These are phyloP conservation scores for Gentiana dahurica DNA, from an alignment of 257 asterid species.

Conservation along the genomic window DNA sequence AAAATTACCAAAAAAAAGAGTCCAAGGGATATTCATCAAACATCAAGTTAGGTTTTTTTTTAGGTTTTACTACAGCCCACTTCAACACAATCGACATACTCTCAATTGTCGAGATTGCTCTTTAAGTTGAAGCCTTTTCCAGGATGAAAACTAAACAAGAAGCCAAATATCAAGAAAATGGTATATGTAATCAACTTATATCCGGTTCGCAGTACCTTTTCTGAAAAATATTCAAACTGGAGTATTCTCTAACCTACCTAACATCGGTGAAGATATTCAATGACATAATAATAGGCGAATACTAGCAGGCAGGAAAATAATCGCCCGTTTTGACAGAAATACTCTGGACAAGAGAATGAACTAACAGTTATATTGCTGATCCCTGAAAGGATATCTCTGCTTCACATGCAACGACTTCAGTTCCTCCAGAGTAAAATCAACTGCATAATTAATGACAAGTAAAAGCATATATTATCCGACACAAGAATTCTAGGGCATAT, in stretches of 20 bases:
- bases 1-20: too few species aligned
- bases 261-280: neutral
- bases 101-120: too few species aligned
- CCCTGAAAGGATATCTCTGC: conserved; percentile 77
- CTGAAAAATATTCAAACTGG: too few species aligned
- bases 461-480: neutral
- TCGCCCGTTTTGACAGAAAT: neutral
- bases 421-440: conserved; percentile 82
- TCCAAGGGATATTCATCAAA: neutral
- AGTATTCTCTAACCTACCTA: neutral
- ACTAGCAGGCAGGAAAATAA: neutral
- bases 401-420: conserved; percentile 61
- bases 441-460: conserved; percentile 25
- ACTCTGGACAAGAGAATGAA: neutral
- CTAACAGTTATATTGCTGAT: conserved; percentile 82
- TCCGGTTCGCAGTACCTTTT: too few species aligned
- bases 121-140: too few species aligned
- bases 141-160: too few species aligned
- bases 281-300: neutral
- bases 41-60: neutral
- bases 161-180: too few species aligned
- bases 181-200: too few species aligned
- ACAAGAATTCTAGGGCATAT: neutral
- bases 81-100: too few species aligned
- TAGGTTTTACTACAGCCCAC: too few species aligned